Evolutionary conservation across 768 basidiomycete species (phyloP), one percentile per base, ranked within the genome.

Genomic region (Sporobolomyces pararoseus): DNA sequence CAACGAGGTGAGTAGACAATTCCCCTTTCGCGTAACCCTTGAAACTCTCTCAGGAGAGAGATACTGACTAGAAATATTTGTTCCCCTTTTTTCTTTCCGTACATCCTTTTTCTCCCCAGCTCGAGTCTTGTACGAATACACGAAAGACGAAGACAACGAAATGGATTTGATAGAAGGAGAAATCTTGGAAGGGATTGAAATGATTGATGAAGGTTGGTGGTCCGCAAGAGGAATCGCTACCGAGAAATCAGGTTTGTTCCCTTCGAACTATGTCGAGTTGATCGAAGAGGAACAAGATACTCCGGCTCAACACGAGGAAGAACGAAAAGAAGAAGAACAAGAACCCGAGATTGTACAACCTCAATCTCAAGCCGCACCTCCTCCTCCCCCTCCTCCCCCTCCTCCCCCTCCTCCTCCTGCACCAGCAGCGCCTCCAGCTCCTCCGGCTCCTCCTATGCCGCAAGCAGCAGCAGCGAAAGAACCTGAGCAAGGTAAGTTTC

Each of bases 201-300:
- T 90, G 79, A 79, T 90, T 21, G 90, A 88, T 73, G 89, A 90
- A 78, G 83, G 90, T 9, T 98, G 94, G 94, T 96, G 93, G 94
- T 84, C 82, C 66, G 94, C 91, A 27, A 82, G 86, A 57, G 87
- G 86, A 35, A 84, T 82, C 29, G 91, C 91, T 5, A 87, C 88
- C 81, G 82, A 80, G 4, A 61, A 61, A n/a, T 2, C 2, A 9
- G 94, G 93, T 12, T 79, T 94, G 37, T 96, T 95, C 86, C 93
- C 92, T 67, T 84, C 91, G 10, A 93, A 92, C 78, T 96, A 95
- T 75, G 91, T 94, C 47, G 89, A 93, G 75, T 74, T 90, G 42
- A 78, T 91, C 19, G 86, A 88, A 12, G 69, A 70, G 37, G 51
- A 53, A 37, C 53, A 54, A 37, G 53, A 34, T 6, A 13, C 51